A percentile compares a stretch with the other conserved stretches of the same genome.
phyloP scores from a whole-genome alignment of 495 filamentous ascomycete species.

The Neurospora sp. region DNA sequence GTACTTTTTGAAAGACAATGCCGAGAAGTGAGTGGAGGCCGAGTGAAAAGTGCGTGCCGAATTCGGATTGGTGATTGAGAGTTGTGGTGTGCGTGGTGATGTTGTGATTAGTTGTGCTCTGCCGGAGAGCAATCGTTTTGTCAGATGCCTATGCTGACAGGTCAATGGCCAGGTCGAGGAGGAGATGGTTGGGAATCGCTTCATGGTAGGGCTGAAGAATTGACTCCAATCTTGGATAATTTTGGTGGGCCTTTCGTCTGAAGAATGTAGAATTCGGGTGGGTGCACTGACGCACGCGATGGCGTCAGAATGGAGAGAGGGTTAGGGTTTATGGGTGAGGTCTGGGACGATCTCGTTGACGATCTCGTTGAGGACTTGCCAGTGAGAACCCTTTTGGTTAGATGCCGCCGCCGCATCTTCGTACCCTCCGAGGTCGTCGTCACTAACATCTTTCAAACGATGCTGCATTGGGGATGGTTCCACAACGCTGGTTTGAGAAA shows the following conservation, averaged over 20 bases:
- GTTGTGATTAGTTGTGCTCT: neutral
- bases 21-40: neutral
- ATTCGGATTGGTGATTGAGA: neutral
- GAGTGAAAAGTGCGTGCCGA: neutral
- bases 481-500: neutral
- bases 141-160: neutral
- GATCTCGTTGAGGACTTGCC: neutral
- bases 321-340: neutral
- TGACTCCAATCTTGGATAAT: neutral
- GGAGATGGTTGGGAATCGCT: conserved; percentile 2
- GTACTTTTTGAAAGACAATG: conserved; percentile 16
- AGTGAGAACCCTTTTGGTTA: neutral
- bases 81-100: neutral
- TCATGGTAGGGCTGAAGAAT: conserved; percentile 3
- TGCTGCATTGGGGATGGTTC: neutral
- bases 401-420: neutral
- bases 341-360: neutral
- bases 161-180: conserved; percentile 1
- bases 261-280: neutral
- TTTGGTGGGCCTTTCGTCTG: neutral
- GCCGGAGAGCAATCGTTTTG: neutral
- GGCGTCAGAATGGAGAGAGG: neutral
- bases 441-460: neutral
- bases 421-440: neutral
- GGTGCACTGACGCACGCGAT: neutral